A percentile compares a stretch with the other conserved stretches of the same genome.
phyloP scores from a whole-genome alignment of 2,329 filamentous ascomycete species.

The Xylariaceae sp. region DNA sequence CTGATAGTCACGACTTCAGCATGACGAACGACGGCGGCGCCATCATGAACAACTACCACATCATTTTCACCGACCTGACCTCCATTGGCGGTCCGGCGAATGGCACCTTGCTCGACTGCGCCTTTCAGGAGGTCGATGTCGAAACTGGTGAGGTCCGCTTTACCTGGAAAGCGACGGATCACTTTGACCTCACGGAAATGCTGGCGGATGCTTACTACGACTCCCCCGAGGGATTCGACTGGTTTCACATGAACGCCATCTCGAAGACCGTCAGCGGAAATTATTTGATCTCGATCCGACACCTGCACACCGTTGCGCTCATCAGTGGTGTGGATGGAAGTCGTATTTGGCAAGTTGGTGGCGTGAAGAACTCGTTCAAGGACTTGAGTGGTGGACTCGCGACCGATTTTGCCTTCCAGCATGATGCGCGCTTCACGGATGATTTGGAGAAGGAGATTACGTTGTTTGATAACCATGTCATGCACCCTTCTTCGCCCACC shows the following conservation, averaged over 20 bases:
- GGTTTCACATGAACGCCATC: conserved; percentile 37
- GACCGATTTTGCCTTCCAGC: conserved; percentile 36
- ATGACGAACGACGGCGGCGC: conserved; percentile 38
- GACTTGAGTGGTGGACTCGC: conserved; percentile 34
- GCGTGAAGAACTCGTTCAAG: conserved; percentile 34
- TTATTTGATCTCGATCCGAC: conserved; percentile 35
- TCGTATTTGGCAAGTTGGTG: conserved; percentile 36
- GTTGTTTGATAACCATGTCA: conserved; percentile 37
- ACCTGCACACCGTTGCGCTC: conserved; percentile 30
- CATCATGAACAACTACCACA: conserved; percentile 39
- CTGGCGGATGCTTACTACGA: conserved; percentile 9
- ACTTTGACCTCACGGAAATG: conserved; percentile 21
- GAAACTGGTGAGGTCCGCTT: conserved; percentile 35
- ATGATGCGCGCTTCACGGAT: conserved; percentile 35
- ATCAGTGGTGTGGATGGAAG: conserved; percentile 32
- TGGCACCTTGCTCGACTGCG: conserved; percentile 32
- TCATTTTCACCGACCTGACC: conserved; percentile 29
- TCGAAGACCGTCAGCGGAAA: conserved; percentile 34
- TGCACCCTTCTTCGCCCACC: conserved; percentile 24
- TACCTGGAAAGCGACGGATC: conserved; percentile 34
- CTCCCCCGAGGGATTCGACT: conserved; percentile 28
- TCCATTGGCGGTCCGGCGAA: conserved; percentile 30
- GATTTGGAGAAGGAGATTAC: conserved; percentile 29
- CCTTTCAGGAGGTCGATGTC: conserved; percentile 37
- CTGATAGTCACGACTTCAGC: conserved; percentile 40